Base-by-base conservation (phyloP, 1,139 yeast species). In the Zygosaccharomyces sapae region DNA sequence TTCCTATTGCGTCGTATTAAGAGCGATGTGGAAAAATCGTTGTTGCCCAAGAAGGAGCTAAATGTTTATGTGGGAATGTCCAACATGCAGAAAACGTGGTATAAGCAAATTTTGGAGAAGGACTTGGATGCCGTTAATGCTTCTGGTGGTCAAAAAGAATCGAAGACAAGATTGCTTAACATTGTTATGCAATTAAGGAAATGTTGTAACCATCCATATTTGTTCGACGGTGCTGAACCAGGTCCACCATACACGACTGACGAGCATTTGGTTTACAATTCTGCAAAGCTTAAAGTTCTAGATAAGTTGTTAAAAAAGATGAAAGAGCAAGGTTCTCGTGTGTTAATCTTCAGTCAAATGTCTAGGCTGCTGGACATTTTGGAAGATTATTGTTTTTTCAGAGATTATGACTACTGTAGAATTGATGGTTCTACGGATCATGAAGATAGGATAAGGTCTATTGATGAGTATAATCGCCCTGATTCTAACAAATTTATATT, bases 241-340 rank as follows among this genome's bases (percentile, higher is more conserved):
- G 98, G 98, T 7, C 98, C 98, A 3, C 98, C 98, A 0, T 92
- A 78, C 63, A 90, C 97, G 2, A 92, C 96, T 0, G 98, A 90
- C 65, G 97, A 90, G 63, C 97, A 92, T 68, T 74, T 92, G 56
- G 83, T 92, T 8, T 82, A 66, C 66, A 92, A 92, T 64, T 77
- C 95, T 9, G 96, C 96, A 31, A 92, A 92, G 65, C 84, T 92
- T 90, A 76, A 86, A 41, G 85, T 92, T 41, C 69, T 92, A 48
- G 98, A 92, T 66, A 88, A 87, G 63, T 72, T 92, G 62, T 71
- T 92, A 54, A 79, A 78, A 56, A 83, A 86, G 55, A 74, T 86
- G 67, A 77, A 82, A 59, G 74, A 71, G 25, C 83, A 86, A 52
- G 97, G 97, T 0, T 86, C 96, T 6, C 76, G 97, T 53, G 97